These are phyloP conservation scores for Pythium brachiatum DNA, from an alignment of 352 stramenopile genomes.

Conservation along the genomic window DNA sequence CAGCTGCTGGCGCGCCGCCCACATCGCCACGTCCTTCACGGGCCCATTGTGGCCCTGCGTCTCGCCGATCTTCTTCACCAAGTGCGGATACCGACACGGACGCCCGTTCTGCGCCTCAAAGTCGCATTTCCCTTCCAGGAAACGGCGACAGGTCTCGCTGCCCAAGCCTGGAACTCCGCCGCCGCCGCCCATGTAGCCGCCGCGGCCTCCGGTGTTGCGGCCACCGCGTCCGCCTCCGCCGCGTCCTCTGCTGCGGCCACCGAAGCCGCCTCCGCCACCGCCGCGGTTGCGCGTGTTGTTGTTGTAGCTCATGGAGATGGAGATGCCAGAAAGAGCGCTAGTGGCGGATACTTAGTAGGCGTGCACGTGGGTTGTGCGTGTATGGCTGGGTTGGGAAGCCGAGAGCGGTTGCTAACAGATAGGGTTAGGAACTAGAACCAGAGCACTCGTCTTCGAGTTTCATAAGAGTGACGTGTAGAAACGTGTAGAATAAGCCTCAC, in stretches of 20 bases:
- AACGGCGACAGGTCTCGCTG: constrained; percentile 67
- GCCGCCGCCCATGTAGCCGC: constrained; percentile 30
- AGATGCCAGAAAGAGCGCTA: background rate
- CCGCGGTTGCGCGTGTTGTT: constrained; percentile 36
- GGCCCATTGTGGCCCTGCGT: constrained; percentile 65
- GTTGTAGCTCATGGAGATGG: constrained; percentile 60
- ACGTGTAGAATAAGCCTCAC: background rate
- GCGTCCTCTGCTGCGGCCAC: constrained; percentile 53
- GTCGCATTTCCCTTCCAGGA: constrained; percentile 69
- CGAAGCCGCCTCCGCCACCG: constrained; percentile 53
- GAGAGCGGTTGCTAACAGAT: background rate
- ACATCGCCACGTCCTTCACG: constrained; percentile 82
- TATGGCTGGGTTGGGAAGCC: constrained; percentile 12
- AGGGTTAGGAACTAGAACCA: background rate
- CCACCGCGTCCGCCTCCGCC: constrained; percentile 33
- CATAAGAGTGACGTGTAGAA: constrained; percentile 3
- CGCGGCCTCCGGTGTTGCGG: constrained; percentile 31
- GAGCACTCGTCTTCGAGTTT: background rate
- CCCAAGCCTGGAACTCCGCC: constrained; percentile 32
- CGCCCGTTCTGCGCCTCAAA: constrained; percentile 44
- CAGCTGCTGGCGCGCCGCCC: constrained; percentile 64
- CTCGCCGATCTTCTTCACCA: constrained; percentile 82
- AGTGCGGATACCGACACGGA: constrained; percentile 75
- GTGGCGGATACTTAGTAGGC: no score
- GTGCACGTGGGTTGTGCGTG: background rate